phyloP scores from a whole-genome alignment of 176 grass and related monocot species.

The Paspalum vaginatum region DNA sequence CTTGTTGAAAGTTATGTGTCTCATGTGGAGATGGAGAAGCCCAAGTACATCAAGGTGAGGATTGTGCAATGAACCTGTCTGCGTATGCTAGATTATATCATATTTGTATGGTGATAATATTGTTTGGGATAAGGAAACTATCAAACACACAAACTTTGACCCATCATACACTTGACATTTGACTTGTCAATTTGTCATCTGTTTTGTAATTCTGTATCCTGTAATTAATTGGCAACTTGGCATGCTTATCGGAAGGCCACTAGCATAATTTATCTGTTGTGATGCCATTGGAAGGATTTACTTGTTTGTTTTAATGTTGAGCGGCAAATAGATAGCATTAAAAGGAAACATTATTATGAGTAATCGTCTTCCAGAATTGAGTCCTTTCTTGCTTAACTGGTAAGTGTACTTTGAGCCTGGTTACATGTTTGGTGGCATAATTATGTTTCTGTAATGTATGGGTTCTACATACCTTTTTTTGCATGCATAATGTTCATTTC shows the following conservation, averaged over 20 bases:
- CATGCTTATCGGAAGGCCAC: neutral
- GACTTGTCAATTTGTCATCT: neutral
- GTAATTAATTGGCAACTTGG: neutral
- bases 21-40: conserved; percentile 80
- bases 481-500: neutral
- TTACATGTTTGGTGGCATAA: neutral
- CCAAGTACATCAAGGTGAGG: conserved; percentile 95
- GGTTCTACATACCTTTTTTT: neutral
- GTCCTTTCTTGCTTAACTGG: neutral
- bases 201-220: neutral
- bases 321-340: conserved; percentile 5
- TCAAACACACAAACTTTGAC: too few species aligned
- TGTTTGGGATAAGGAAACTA: neutral
- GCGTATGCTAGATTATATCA: neutral
- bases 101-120: neutral
- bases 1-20: conserved; percentile 92
- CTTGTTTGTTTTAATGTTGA: conserved; percentile 20
- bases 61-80: neutral
- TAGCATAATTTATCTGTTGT: conserved; percentile 12
- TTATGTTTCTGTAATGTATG: neutral
- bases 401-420: neutral
- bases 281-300: neutral
- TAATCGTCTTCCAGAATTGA: neutral
- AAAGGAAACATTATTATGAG: neutral
- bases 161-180: neutral